Evolutionary conservation across 2,329 filamentous ascomycete species (phyloP).

Genomic region (Colletotrichum magnum): DNA sequence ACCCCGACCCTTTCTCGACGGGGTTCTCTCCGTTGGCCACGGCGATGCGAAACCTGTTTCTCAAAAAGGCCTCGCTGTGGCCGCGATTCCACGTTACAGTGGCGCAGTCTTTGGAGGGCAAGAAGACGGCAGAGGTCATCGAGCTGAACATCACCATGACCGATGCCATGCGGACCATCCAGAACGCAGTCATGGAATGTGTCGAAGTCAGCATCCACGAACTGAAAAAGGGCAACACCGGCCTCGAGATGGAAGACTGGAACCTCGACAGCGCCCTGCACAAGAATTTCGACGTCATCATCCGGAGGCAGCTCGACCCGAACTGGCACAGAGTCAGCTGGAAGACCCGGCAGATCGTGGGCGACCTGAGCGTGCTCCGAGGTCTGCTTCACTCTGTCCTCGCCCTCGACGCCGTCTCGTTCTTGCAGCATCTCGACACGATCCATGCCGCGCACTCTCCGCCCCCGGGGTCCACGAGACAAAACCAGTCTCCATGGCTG

Average conservation of each 20-base stretch:
- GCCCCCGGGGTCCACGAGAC: constrained; percentile 86
- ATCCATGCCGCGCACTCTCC: constrained; percentile 93
- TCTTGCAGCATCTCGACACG: constrained; percentile 93
- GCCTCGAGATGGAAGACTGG: constrained; percentile 97
- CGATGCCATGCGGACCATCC: constrained; percentile 91
- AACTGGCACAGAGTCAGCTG: constrained; percentile 98
- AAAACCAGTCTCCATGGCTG: constrained; percentile 95
- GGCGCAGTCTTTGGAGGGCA: constrained; percentile 89
- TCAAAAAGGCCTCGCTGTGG: constrained; percentile 91
- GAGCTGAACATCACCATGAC: constrained; percentile 98
- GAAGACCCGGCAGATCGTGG: constrained; percentile 95
- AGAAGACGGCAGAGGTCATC: constrained; percentile 95
- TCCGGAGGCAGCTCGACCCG: constrained; percentile 91
- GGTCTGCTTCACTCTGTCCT: constrained; percentile 86
- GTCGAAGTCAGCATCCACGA: constrained; percentile 96
- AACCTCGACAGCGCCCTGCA: constrained; percentile 93
- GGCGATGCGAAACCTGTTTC: constrained; percentile 93
- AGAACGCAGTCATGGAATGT: constrained; percentile 94
- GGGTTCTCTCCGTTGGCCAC: constrained; percentile 90
- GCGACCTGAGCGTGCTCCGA: constrained; percentile 86
- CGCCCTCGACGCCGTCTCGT: constrained; percentile 89
- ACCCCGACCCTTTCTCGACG: constrained; percentile 88
- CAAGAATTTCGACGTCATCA: constrained; percentile 90
- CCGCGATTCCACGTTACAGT: constrained; percentile 94
- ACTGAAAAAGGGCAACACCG: constrained; percentile 90